Base-by-base conservation (phyloP, 2,329 filamentous ascomycete species). In the Aspergillus ustus region DNA sequence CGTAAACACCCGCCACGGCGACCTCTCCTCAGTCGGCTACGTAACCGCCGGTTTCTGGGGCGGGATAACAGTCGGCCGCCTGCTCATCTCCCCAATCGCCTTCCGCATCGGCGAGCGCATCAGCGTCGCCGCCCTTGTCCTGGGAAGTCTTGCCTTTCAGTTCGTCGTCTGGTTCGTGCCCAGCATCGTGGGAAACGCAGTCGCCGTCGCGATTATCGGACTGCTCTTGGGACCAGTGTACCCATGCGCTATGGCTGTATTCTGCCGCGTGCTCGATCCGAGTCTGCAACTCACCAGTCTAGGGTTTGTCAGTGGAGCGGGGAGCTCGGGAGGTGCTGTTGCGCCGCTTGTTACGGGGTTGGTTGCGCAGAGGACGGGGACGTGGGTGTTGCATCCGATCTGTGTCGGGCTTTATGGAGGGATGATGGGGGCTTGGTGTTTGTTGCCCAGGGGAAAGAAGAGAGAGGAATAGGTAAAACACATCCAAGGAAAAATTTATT, bases 131-230 rank as follows among this genome's bases (percentile, higher is more conserved):
- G 0, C 89, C 89, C 82, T 92, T 43, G 83, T 87, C 0, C 68
- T 81, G 6, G 89, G 88, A 3, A 85, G 89, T 0, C 80, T 87
- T 3, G 78, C 84, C 0, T 91, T 94, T 65, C 86, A 95, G 76
- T 75, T 93, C n/a, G 80, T 95, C 28, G 88, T 91, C 9, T 95
- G 92, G 92, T 79, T 87, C 34, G 84, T 93, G 28, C 91, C 91
- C 1, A 91, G 92, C 71, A 80, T 93, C n/a, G 79, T 91, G 34
- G 88, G 88, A 15, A 84, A 90, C 66, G 87, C 88, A 19, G 88
- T 91, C 1, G 84, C 87, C 2, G 84, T 91, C 3, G 80, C 86
- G 5, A 68, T 95, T 25, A 83, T 95, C 19, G 92, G 92, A 13
- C 76, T 95, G 7, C 76, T 95, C 31, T 80, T 96, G 0, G 92